Evolutionary conservation across 2,329 filamentous ascomycete species (phyloP).

Genomic region (Diplocarpon mali): DNA sequence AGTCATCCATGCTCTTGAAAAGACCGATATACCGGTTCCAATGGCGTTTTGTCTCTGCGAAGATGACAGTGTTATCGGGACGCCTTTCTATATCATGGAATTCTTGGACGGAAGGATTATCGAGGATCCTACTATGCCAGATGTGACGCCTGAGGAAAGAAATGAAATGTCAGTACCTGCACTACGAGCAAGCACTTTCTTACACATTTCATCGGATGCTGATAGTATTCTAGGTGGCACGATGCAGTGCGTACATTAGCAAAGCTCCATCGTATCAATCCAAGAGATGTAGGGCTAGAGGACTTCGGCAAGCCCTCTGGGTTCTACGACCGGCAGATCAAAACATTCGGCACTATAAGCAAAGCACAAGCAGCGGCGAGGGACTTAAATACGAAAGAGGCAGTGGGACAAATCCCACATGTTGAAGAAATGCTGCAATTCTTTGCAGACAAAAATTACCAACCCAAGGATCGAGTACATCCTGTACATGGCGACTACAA

Average conservation of each 20-base stretch:
- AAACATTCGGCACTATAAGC: slow-evolving; percentile 71
- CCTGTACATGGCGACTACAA: slow-evolving; percentile 96
- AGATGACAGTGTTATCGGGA: slow-evolving; percentile 69
- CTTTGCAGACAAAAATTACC: slow-evolving; percentile 56
- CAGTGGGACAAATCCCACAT: slow-evolving; percentile 74
- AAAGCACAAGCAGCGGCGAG: slow-evolving; percentile 61
- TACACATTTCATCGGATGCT: not conserved
- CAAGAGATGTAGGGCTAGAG: slow-evolving; percentile 54
- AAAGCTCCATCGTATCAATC: slow-evolving; percentile 68
- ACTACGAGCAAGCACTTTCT: not conserved
- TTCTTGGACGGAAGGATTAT: slow-evolving; percentile 92
- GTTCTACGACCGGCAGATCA: slow-evolving; percentile 80
- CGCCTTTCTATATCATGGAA: slow-evolving; percentile 94
- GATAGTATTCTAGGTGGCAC: slow-evolving; percentile 49
- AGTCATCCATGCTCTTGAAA: slow-evolving; percentile 72
- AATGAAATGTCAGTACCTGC: slow-evolving; percentile 49
- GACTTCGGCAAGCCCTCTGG: slow-evolving; percentile 61
- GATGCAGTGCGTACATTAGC: slow-evolving; percentile 76
- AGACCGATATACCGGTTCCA: slow-evolving; percentile 77
- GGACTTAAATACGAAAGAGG: slow-evolving; percentile 65
- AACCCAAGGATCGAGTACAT: slow-evolving; percentile 66
- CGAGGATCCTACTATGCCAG: slow-evolving; percentile 75
- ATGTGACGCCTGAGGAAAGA: slow-evolving; percentile 55
- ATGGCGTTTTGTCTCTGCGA: slow-evolving; percentile 77
- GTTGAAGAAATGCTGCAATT: slow-evolving; percentile 71